Evolutionary conservation across 1,284 basidiomycete species (phyloP), one percentile per base, ranked within the genome.

Genomic region (Ceratobasidium sp.): DNA sequence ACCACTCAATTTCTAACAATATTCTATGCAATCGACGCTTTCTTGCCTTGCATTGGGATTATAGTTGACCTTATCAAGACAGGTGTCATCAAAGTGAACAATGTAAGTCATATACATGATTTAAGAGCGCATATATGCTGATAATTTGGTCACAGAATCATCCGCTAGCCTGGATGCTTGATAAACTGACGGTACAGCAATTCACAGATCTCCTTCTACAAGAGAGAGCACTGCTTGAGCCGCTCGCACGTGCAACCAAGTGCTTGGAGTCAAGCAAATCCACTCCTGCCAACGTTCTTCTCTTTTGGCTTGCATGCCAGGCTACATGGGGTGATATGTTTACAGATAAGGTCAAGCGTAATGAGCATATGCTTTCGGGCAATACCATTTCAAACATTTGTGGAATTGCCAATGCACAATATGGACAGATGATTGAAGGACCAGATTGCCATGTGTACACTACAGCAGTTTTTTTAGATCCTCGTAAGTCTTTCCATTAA

Each of bases 281-380:
- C 20, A 69, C 65, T 15, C 68, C 39, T 6, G 71, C 53, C 23
- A 51, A 69, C 31, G 75, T 76, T 10, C 60, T 58, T 49, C 68
- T 60, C 6, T 74, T 76, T n/a, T 76, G 75, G 75, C 51, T 76
- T 7, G 75, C 75, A 15, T n/a, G 47, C 13, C 11, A 58, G 4
- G 75, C 75, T 7, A 31, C 51, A 8, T 61, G 31, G 6, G 6
- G 28, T 2, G 68, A 76, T 6, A 3, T 76, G 8, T 71, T 76
- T 20, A 10, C 33, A 7, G 39, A 76, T n/a, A 69, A 33, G n/a
- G 20, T 35, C 1, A 20, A 71, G 13, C 37, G 28, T 20, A 26
- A 39, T 35, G 75, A 42, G 15, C 53, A 60, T 8, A 10, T 60
- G 28, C 39, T 74, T 15, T n/a, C 51, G 10, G 23, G 28, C 10